Evolutionary conservation across 306 rosid species (phyloP), one percentile per base, ranked within the genome.

Genomic region (Delonix regia): DNA sequence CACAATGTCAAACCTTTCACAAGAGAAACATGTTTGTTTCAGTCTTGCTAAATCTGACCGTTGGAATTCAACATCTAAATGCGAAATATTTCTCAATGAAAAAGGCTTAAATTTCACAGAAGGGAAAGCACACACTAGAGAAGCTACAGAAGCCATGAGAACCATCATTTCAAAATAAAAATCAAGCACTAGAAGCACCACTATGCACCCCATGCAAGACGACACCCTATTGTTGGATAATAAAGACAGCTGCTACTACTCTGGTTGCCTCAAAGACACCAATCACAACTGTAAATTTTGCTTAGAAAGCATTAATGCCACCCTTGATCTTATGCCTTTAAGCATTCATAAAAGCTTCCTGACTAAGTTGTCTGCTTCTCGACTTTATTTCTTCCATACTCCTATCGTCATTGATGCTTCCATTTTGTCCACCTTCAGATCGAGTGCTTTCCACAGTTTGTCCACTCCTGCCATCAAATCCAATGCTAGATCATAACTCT

Each of bases 221-320:
- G 88, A 84, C n/a, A 9, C 28, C n/a, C 48, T 48, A 5, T 82
- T 77, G 11, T 79, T 85, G 2, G 88, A 88, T 69, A 63, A 21
- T 38, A 80, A 78, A 6, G 93, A 91, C 72, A 87, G 93, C 80
- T 89, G 87, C 80, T 95, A 95, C 89, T 95, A 78, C 80, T 96
- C 97, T 0, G 90, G 88, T 42, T 95, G 99, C 90, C 87, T 84
- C 57, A 95, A 93, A 83, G 87, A 93, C 38, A 94, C 93, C 0
- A 91, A 93, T 71, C 93, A 98, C 78, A 71, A 69, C 44, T 95
- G 99, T 30, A 80, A 86, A 41, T 85, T 91, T 56, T 95, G 97
- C 84, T 83, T 91, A 81, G 99, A 83, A 9, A 95, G 98, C 78
- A 86, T 94, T 89, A 85, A 80, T 39, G 98, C 99, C 75, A 95